Base-by-base conservation (phyloP, 1,284 basidiomycete species). In the Agaricales sp. region DNA sequence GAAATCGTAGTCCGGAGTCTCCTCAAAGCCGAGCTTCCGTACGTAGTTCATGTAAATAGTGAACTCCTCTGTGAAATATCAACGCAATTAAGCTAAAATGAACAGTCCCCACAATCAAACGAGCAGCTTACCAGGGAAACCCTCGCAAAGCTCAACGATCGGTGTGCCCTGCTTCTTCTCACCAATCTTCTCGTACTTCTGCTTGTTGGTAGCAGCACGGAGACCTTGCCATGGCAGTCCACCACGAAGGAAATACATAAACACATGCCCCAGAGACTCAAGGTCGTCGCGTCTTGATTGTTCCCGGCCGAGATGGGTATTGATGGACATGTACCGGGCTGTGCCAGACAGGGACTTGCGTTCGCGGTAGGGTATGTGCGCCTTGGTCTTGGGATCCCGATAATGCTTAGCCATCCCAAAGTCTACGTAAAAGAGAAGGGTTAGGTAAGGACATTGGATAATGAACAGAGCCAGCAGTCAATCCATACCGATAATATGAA, bases 391-490 rank as follows among this genome's bases (percentile, higher is more conserved):
- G 16, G 95, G 94, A 69, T 99, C 95, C 50, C 95, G 87, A 70
- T 97, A 98, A 68, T 97, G 93, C 69, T 98, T 99, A 48, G 95
- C 94, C 77, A 99, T 90, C 58, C 95, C 95, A 62, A 99, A 99
- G 68, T 99, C 95, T 82, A 51, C 44, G 16, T 50, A 51, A 45
- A 46, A 38, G 45, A 46, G 38, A 52, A 43, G 50, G 50, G 39
- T 46, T 20, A 47, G 57, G 46, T 47, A 37, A 16, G 37, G 24
- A 50, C 20, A 22, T 39, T 13, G 8, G 19, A 11, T 35, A 16
- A 43, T 14, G 43, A 16, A 46, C 25, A 43, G 18, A 6, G 16
- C 30, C 12, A 16, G 16, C 39, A 43, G 11, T 47, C 47, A 46
- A 23, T 39, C 65, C 79, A 51, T 56, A 87, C 84, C 84, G 59